Evolutionary conservation across 768 basidiomycete species (phyloP).

Genomic region (Suillus brevipes): DNA sequence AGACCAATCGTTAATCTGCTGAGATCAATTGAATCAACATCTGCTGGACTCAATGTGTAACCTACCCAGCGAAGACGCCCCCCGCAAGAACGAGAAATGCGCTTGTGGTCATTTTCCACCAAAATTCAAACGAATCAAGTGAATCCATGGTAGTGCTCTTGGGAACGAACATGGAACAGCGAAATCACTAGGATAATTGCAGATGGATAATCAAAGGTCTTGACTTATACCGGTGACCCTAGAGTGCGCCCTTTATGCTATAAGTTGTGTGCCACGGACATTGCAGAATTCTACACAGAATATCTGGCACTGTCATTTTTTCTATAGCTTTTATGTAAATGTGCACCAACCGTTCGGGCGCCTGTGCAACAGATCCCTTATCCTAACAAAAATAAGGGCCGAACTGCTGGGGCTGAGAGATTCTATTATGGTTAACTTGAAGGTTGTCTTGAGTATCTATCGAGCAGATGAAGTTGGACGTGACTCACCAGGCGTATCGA

Average conservation of each 20-base stretch:
- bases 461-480: not conserved
- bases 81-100: constrained; percentile 74
- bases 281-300: not conserved
- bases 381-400: not conserved
- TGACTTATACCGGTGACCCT: not conserved
- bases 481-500: not conserved
- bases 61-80: constrained; percentile 91
- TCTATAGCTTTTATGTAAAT: not conserved
- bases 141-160: constrained; percentile 23
- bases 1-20: constrained; percentile 81
- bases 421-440: not conserved
- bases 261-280: not conserved
- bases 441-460: not conserved
- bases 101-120: constrained; percentile 69
- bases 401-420: not conserved
- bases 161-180: not conserved
- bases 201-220: not conserved
- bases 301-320: not conserved
- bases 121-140: constrained; percentile 65
- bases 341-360: not conserved
- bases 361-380: not conserved
- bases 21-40: not conserved
- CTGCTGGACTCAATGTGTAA: constrained; percentile 6
- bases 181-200: not conserved
- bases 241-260: not conserved